Evolutionary conservation across 2,329 filamentous ascomycete species (phyloP), one percentile per base, ranked within the genome.

Genomic region (Tolypocladium album): DNA sequence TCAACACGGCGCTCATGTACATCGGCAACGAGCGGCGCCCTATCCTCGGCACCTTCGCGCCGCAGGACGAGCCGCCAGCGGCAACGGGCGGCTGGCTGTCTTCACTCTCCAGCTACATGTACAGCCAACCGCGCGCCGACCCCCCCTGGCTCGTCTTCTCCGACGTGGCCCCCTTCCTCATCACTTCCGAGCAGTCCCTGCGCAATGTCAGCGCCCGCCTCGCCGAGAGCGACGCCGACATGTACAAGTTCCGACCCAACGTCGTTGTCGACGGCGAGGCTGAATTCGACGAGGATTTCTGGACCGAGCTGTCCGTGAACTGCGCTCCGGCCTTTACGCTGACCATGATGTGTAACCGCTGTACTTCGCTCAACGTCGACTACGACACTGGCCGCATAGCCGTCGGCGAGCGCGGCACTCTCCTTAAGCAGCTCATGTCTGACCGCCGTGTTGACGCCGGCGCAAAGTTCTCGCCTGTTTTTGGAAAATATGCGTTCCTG

Each of bases 111-210:
- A 71, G 66, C 57, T 75, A 70, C 60, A 59, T 79, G 17, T 36
- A 53, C 31, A 13, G 31, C 31, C 50, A 22, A 31, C 50, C 50
- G 43, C 43, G 40, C 22, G 62, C 62, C 11, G 72, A 79, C 15
- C 69, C 76, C 15, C 75, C 79, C 42, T 81, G 77, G 68, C 79
- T 93, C 52, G 84, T 82, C 2, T 94, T 93, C 72, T 83, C 85
- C 45, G 90, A 94, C 72, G 83, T 83, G 63, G 89, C 89, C 1
- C 88, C 90, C 0, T 89, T 88, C 70, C 81, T 96, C 17, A 72
- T 96, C 31, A 80, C 87, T 6, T 89, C 86, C 0, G 79, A 86
- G 62, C 81, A 84, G 2, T 94, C 89, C 1, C 79, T 92, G n/a
- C 73, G 78, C 24, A 80, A 89, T 65, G 82, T 95, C 55, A 84